Percentiles rank a stretch among this genome's conserved stretches.
Conservation (phyloP, 106 monocot genomes). For the Hemerocallis citrina region DNA sequence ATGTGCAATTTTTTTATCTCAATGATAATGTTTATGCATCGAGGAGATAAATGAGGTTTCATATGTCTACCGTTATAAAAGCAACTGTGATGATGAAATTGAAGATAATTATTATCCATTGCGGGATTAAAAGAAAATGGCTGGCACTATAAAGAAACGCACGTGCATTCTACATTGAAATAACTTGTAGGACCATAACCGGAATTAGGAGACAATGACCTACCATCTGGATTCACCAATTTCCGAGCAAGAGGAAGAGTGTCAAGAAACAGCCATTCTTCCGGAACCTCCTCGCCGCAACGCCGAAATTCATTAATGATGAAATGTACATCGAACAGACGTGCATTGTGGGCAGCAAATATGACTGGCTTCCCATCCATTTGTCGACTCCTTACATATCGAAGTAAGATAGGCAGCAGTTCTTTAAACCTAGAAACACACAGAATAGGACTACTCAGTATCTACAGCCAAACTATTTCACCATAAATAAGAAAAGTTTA, state of each 20-base stretch:
- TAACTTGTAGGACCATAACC: background rate
- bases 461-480: background rate
- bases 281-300: constrained; percentile 55
- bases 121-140: background rate
- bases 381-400: constrained; percentile 59
- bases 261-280: constrained; percentile 77
- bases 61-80: too few relatives aligned
- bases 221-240: constrained; percentile 73
- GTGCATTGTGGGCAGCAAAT: constrained; percentile 80
- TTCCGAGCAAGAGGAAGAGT: constrained; percentile 66
- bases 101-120: background rate
- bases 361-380: constrained; percentile 59
- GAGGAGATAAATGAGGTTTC: too few relatives aligned
- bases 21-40: too few relatives aligned
- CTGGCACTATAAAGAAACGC: background rate
- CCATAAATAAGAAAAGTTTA: background rate
- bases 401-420: constrained; percentile 58
- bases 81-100: background rate
- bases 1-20: too few relatives aligned
- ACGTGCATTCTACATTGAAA: background rate
- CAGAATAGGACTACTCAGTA: background rate
- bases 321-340: constrained; percentile 86
- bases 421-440: constrained; percentile 57
- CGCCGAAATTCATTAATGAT: constrained; percentile 64
- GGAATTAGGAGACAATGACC: background rate